Percentiles rank a stretch among this genome's conserved stretches.
Evolutionary conservation across 139 green algal genomes (phyloP).

Genomic region (Microglena sp.): DNA sequence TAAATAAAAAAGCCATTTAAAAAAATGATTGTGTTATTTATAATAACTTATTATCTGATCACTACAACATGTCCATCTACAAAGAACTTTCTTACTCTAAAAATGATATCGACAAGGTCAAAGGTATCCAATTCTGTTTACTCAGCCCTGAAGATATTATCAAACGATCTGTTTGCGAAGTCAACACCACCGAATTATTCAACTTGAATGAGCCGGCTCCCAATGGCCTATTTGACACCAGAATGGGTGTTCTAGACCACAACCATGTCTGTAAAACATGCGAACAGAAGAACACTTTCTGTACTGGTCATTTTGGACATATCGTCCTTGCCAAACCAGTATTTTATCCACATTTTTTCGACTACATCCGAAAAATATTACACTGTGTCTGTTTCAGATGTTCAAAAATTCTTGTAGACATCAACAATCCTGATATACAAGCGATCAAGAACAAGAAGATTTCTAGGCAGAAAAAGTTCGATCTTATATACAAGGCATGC

Average conservation of each 20-base stretch:
- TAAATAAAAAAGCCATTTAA: conserved; percentile 7
- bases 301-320: conserved; percentile 94
- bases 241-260: conserved; percentile 84
- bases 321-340: conserved; percentile 86
- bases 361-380: conserved; percentile 75
- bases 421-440: conserved; percentile 23
- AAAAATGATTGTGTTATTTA: not conserved
- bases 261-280: conserved; percentile 61
- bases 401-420: conserved; percentile 67
- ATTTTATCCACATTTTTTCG: conserved; percentile 88
- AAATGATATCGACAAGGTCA: conserved; percentile 56
- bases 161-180: conserved; percentile 57
- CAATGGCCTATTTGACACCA: conserved; percentile 72
- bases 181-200: conserved; percentile 66
- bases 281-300: conserved; percentile 60
- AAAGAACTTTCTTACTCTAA: conserved; percentile 1
- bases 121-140: conserved; percentile 83
- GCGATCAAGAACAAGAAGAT: not conserved
- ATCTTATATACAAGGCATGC: conserved; percentile 7
- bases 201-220: conserved; percentile 64
- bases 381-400: conserved; percentile 83
- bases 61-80: conserved; percentile 16
- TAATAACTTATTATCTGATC: not conserved
- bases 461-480: conserved; percentile 7
- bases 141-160: conserved; percentile 88